These are phyloP conservation scores for Marchantia paleacea DNA, from an alignment of 225 moss, liverwort and hornwort genomes.

Conservation along the genomic window DNA sequence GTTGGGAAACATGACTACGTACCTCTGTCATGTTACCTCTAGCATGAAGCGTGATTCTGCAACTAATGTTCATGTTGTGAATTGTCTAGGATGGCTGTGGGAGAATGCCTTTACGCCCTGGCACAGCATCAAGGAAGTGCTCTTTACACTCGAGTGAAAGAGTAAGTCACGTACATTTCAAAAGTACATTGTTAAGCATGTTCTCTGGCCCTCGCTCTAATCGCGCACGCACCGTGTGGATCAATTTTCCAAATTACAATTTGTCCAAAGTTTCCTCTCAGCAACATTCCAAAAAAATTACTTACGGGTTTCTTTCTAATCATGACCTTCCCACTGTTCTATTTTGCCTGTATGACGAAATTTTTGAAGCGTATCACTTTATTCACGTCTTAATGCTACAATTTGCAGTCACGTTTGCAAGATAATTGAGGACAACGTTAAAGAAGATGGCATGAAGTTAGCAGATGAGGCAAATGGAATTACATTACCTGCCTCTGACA, in stretches of 20 bases:
- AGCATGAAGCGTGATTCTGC: not conserved
- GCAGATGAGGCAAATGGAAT: not conserved
- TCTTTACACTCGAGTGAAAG: slow-evolving; percentile 48
- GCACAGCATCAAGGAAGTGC: slow-evolving; percentile 55
- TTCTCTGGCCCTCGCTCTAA: too few species aligned
- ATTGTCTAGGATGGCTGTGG: slow-evolving; percentile 63
- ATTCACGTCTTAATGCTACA: not conserved
- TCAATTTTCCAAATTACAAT: too few species aligned
- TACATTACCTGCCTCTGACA: not conserved
- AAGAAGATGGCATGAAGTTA: not conserved
- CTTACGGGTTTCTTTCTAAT: too few species aligned
- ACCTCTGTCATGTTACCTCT: not conserved
- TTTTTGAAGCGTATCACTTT: not conserved
- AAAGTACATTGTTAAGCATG: too few species aligned
- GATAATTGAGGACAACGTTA: slow-evolving; percentile 21
- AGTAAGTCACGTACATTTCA: slow-evolving; percentile 37
- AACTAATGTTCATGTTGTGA: slow-evolving; percentile 15
- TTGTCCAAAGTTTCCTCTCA: too few species aligned
- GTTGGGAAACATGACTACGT: not conserved
- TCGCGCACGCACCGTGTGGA: too few species aligned
- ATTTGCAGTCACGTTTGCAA: slow-evolving; percentile 22
- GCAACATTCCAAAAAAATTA: too few species aligned
- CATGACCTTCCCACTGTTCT: too few species aligned
- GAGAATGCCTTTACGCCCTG: slow-evolving; percentile 71
- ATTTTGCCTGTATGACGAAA: too few species aligned